Conservation (phyloP, 2,329 filamentous ascomycete species). For the Seiridium cupressi region DNA sequence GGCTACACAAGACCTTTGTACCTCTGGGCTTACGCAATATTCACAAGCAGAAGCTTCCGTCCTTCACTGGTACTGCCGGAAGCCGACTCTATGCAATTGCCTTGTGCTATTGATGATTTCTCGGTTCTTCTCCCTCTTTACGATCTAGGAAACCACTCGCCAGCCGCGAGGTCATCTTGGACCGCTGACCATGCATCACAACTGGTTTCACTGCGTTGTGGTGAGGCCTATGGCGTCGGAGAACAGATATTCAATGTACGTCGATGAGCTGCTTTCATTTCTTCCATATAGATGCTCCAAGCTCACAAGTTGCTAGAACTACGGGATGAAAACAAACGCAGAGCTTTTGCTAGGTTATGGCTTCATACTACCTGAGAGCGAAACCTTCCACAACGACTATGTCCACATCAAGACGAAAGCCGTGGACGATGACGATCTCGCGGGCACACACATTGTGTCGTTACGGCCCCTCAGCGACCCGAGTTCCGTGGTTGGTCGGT, state of each 20-base stretch:
- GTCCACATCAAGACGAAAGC: constrained; percentile 51
- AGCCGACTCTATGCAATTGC: constrained; percentile 26
- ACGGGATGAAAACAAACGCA: constrained; percentile 71
- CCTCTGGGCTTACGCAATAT: constrained; percentile 64
- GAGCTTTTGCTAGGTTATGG: constrained; percentile 66
- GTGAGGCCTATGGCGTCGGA: constrained; percentile 44
- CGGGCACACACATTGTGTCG: constrained; percentile 43
- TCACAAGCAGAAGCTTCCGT: constrained; percentile 64
- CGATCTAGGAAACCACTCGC: constrained; percentile 71
- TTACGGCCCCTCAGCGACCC: constrained; percentile 44
- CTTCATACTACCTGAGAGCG: constrained; percentile 51
- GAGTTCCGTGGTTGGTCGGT: constrained; percentile 45
- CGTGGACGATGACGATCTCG: constrained; percentile 22
- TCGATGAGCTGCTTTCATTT: background rate
- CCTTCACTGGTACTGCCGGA: constrained; percentile 54
- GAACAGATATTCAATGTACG: constrained; percentile 42
- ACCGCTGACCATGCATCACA: constrained; percentile 38
- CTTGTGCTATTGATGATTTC: constrained; percentile 55
- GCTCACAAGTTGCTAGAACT: constrained; percentile 58
- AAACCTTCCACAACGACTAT: constrained; percentile 57
- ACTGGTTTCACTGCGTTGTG: constrained; percentile 41
- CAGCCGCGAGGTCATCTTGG: constrained; percentile 56
- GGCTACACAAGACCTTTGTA: constrained; percentile 52
- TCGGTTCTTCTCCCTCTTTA: constrained; percentile 69
- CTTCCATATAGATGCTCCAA: background rate